Evolutionary conservation across 805 yeast species (phyloP), one percentile per base, ranked within the genome.

Genomic region (Teunomyces tritomae): DNA sequence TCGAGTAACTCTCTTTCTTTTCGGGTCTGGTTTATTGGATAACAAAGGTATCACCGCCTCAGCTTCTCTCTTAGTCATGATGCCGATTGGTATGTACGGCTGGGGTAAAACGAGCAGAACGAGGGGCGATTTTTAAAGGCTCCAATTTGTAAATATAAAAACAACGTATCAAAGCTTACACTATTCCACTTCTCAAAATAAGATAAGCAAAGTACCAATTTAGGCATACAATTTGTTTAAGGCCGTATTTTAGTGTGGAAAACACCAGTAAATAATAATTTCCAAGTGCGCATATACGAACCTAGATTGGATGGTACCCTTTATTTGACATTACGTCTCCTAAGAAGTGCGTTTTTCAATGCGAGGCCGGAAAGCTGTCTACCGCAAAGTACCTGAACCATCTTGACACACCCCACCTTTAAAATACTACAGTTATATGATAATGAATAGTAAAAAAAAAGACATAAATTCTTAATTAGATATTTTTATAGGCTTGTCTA

Each of bases 1-100:
- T 46, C 88, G 68, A 1, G 87, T 79, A 33, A 85, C 91, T 48
- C 91, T 67, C 55, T 81, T 71, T 28, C 88, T 70, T 57, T 83
- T 84, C 26, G 56, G 57, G 34, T 63, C 68, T 24, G 11, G 34
- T 10, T 40, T 37, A 4, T 49, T 16, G 6, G 46, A 47, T 16
- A 45, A 68, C 74, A 35, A 10, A 14, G 43, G 43, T 39, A 37
- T 37, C 17, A 26, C 39, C 26, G n/a, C 16, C 14, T 37, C 46
- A 28, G 10, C 27, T 6, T 32, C 45, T 17, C 46, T 34, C n/a
- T 43, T 43, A 27, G 34, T 8, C 33, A 35, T 26, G 13, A 32
- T 13, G 17, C 8, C 4, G 34, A 32, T 16, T 8, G 34, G 34
- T 13, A 13, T 20, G 24, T 20, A 20, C 24, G 24, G 24, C 24